Conservation (phyloP, 1,284 basidiomycete species). For the Earliella scabrosa region DNA sequence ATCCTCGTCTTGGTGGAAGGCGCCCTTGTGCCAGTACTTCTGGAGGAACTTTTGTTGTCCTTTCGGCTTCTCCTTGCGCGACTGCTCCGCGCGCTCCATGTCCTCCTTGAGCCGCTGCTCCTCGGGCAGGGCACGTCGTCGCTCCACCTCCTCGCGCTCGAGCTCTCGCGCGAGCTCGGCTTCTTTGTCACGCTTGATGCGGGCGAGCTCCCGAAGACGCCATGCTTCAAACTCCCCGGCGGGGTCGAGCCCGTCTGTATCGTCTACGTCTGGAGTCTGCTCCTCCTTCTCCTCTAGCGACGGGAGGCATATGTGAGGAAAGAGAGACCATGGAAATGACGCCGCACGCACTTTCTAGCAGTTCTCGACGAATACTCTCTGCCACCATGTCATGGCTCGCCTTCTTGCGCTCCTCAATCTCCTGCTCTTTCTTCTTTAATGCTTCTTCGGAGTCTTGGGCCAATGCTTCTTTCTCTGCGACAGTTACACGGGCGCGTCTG, state of each 20-base stretch:
- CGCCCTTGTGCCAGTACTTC: slow-evolving; percentile 99
- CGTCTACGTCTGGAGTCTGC: slow-evolving; percentile 87
- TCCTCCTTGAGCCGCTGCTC: slow-evolving; percentile 91
- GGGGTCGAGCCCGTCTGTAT: slow-evolving; percentile 93
- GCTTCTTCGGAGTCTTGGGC: slow-evolving; percentile 75
- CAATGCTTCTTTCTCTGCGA: slow-evolving; percentile 65
- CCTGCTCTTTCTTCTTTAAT: slow-evolving; percentile 60
- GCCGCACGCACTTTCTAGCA: slow-evolving; percentile 82
- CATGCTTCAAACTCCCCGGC: slow-evolving; percentile 94
- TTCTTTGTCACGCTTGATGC: slow-evolving; percentile 92
- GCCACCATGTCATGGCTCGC: slow-evolving; percentile 88
- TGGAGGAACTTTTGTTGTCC: slow-evolving; percentile 93
- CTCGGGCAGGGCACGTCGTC: slow-evolving; percentile 90
- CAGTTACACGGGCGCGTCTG: slow-evolving; percentile 75
- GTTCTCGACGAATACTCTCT: slow-evolving; percentile 82
- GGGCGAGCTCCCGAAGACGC: slow-evolving; percentile 89
- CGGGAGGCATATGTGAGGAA: background rate
- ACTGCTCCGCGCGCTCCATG: slow-evolving; percentile 80
- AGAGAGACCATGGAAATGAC: background rate
- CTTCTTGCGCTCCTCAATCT: slow-evolving; percentile 76
- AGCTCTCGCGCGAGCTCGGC: slow-evolving; percentile 77
- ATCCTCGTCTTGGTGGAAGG: slow-evolving; percentile 96
- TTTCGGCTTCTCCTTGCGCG: slow-evolving; percentile 83
- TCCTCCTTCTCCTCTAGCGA: slow-evolving; percentile 83
- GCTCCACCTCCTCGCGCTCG: slow-evolving; percentile 90